Conservation (phyloP, 2,329 filamentous ascomycete genomes). For the Rhynchosporium secalis region DNA sequence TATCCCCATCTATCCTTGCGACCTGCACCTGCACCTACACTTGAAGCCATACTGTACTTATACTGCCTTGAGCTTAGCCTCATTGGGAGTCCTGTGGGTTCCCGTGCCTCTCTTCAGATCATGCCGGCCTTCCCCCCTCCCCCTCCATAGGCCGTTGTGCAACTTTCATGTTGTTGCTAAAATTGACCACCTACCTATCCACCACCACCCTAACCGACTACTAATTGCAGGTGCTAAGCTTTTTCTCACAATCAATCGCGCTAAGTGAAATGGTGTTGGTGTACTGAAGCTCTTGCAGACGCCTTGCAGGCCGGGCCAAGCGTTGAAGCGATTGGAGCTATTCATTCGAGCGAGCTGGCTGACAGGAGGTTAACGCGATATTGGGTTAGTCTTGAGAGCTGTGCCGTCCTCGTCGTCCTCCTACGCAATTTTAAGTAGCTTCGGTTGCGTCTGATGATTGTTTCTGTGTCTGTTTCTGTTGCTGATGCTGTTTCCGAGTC, state of each 20-base stretch:
- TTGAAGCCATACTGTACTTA: constrained; percentile 1
- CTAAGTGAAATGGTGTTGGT: neutral
- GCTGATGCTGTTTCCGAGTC: no score
- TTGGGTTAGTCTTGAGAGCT: neutral
- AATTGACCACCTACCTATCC: constrained; percentile 2
- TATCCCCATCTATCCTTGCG: no score
- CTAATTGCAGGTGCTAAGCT: neutral
- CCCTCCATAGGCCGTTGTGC: constrained; percentile 6
- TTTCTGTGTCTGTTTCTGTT: neutral
- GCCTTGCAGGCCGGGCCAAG: constrained; percentile 8
- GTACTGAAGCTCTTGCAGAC: constrained; percentile 6
- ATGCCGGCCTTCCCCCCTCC: neutral
- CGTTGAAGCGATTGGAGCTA: no score
- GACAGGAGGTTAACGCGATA: neutral
- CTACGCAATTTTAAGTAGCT: neutral
- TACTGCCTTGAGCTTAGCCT: neutral
- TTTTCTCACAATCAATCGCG: neutral
- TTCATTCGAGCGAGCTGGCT: neutral
- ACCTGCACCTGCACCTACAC: neutral
- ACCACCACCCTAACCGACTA: no score
- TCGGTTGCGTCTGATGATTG: constrained; percentile 7
- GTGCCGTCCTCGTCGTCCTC: constrained; percentile 2
- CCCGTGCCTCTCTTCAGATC: neutral
- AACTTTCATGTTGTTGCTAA: constrained; percentile 4
- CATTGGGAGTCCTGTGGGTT: constrained; percentile 1